Evolutionary conservation across 1,284 basidiomycete genomes (phyloP), one percentile per base, ranked within the genome.

Genomic region (Marasmius sp.): DNA sequence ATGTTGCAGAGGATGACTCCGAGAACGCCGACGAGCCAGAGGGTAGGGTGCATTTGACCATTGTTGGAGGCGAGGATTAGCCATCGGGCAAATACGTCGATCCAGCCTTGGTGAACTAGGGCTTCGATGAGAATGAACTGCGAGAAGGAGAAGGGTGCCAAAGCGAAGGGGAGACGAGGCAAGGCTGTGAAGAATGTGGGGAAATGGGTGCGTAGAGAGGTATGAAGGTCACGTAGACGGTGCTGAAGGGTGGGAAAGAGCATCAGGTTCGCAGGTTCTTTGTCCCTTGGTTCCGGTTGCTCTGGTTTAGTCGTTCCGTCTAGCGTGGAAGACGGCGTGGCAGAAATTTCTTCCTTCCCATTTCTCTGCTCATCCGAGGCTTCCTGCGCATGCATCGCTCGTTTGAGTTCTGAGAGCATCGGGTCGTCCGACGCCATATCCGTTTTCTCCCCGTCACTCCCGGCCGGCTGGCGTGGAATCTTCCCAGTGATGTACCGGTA

Each of bases 61-160:
- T 78, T 27, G 27, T 27, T 55, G 12, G 77, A 81, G 27, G 78
- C 87, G 58, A 70, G 77, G 37, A 79, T 71, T 18, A 87, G 77
- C 89, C 95, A 97, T 6, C 70, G 69, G 0, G 89, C 89, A 72
- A 97, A 96, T n/a, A 97, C 83, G 33, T 87, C 81, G 27, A 98
- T 94, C 94, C 97, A 98, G n/a, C 95, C 95, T 58, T 91, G 88
- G 61, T 89, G 83, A 6, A 87, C 83, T 8, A 98, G 81, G 0
- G 85, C 92, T 71, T 97, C 91, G 58, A 97, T 94, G 53, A 98
- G 86, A 68, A 98, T 94, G 77, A 98, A 98, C 79, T 97, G 95
- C 6, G 91, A 89, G 72, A 98, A 95, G 0, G 95, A 93, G 70
- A 98, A 98, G 0, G 95, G 95, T 9, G 98, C 79, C 8, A 98